Evolutionary conservation across 805 yeast genomes (phyloP).

Genomic region (Candida palmyrensis): DNA sequence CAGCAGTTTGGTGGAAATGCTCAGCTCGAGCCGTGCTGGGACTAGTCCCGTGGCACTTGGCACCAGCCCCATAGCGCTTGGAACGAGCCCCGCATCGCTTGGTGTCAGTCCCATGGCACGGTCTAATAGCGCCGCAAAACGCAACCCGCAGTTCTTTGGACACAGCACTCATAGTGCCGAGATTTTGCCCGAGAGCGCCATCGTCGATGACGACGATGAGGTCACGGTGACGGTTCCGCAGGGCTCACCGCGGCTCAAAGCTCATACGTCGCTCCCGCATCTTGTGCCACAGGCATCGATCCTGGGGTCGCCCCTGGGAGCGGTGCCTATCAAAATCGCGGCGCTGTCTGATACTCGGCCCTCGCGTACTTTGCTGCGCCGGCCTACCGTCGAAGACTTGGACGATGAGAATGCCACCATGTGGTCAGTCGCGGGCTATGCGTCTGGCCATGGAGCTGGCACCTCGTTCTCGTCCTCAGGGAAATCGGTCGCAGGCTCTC

Average conservation of each 20-base stretch:
- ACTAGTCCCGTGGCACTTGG: too few relatives aligned
- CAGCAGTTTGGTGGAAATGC: conserved; percentile 17
- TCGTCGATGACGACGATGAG: conserved; percentile 18
- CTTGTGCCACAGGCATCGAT: neutral
- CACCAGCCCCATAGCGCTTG: too few relatives aligned
- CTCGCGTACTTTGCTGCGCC: neutral
- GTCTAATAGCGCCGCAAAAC: conserved; percentile 3
- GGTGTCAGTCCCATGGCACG: conserved; percentile 12
- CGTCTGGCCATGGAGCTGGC: too few relatives aligned
- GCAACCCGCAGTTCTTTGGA: neutral
- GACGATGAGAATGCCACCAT: conserved; percentile 31
- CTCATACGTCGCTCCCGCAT: conserved; percentile 1
- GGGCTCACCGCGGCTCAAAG: neutral
- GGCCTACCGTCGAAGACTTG: conserved; percentile 14
- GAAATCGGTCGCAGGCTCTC: conserved; percentile 2
- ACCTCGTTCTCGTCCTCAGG: conserved; percentile 1
- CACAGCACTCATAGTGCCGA: neutral
- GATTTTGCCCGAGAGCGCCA: conserved; percentile 17
- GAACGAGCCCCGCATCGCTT: too few relatives aligned
- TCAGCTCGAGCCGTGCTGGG: conserved; percentile 16
- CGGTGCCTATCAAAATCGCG: neutral
- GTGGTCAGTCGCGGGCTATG: conserved; percentile 7
- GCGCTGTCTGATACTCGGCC: neutral
- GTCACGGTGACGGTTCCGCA: conserved; percentile 1
- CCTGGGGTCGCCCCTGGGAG: neutral